phyloP scores from a whole-genome alignment of 805 yeast genomes.

The Spathaspora sp. region DNA sequence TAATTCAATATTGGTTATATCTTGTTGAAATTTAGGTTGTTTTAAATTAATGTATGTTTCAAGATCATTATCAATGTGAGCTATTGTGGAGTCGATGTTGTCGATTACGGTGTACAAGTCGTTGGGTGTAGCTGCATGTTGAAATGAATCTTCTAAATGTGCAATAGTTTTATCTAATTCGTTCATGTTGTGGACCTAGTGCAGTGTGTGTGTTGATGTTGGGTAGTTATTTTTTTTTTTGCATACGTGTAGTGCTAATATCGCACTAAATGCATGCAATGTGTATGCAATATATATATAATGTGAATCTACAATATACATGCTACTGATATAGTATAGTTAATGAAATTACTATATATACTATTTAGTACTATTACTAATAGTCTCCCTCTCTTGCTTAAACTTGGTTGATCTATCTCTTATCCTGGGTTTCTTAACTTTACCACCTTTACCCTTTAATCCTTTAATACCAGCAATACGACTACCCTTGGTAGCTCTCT shows the following conservation, averaged over 20 bases:
- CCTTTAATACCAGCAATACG: constrained; percentile 58
- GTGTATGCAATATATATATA: too few species aligned
- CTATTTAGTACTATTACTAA: neutral
- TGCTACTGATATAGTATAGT: too few species aligned
- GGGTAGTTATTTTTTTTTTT: neutral
- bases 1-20: constrained; percentile 51
- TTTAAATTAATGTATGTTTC: constrained; percentile 20
- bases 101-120: constrained; percentile 25
- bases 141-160: constrained; percentile 11
- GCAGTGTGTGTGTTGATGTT: neutral
- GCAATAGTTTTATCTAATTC: constrained; percentile 4
- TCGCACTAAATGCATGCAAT: too few species aligned
- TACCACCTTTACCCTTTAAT: constrained; percentile 32
- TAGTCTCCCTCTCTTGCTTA: constrained; percentile 31
- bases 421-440: constrained; percentile 55
- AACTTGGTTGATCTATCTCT: constrained; percentile 52
- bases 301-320: too few species aligned
- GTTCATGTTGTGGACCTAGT: neutral
- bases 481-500: constrained; percentile 70
- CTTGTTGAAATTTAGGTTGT: constrained; percentile 30
- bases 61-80: constrained; percentile 22
- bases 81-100: constrained; percentile 24
- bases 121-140: constrained; percentile 20
- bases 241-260: too few species aligned
- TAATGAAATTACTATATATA: neutral